These are phyloP conservation scores for Karstenula rhodostoma DNA, from an alignment of 2,329 filamentous ascomycete genomes.

Conservation along the genomic window DNA sequence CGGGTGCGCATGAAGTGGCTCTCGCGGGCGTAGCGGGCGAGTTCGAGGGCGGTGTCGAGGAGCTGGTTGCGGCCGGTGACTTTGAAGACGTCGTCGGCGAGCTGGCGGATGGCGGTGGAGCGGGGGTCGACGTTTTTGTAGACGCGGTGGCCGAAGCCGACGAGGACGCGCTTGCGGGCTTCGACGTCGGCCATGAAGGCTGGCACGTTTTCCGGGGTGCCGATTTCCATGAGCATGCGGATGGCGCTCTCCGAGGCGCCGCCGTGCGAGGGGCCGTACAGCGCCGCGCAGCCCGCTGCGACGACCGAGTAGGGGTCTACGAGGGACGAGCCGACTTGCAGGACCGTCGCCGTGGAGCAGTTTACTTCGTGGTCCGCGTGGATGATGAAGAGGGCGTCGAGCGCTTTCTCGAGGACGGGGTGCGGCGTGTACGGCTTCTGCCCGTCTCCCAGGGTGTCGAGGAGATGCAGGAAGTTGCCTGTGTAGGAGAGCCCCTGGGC, in stretches of 20 bases:
- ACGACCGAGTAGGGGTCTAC: conserved; percentile 7
- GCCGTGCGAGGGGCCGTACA: conserved; percentile 9
- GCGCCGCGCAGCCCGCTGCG: not conserved
- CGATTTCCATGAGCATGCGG: conserved; percentile 11
- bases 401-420: conserved; percentile 1
- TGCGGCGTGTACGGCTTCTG: not conserved
- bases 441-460: not conserved
- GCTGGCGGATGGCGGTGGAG: not conserved
- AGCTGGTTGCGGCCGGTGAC: not conserved
- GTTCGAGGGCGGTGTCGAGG: conserved; percentile 1
- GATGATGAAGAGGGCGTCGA: conserved; percentile 9
- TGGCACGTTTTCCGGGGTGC: not conserved
- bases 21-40: not conserved
- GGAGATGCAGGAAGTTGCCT: conserved; percentile 5
- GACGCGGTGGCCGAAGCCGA: conserved; percentile 10
- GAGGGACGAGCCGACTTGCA: conserved; percentile 6
- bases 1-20: not conserved
- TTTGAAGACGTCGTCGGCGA: conserved; percentile 1
- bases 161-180: conserved; percentile 5
- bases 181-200: conserved; percentile 4
- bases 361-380: conserved; percentile 10
- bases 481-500: conserved; percentile 4
- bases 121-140: conserved; percentile 8
- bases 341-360: conserved; percentile 7
- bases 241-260: conserved; percentile 8